Evolutionary conservation across 192 early-diverging fungal species (phyloP).

Genomic region (Mortierella alpina): DNA sequence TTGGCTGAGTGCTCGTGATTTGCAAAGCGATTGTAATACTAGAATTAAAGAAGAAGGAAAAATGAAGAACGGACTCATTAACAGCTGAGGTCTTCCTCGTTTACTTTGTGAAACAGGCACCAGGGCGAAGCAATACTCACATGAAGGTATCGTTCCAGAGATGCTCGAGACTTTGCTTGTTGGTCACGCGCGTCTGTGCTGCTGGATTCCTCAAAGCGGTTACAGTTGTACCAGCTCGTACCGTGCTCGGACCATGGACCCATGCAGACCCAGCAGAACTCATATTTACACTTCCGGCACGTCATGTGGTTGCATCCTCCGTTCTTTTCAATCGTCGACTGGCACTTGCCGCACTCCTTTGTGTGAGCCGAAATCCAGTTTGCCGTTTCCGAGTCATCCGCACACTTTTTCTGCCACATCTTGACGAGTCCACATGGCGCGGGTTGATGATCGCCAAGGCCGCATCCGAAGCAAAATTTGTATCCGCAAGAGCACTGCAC

Average conservation of each 20-base stretch:
- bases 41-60: background rate
- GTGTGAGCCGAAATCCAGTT: slow-evolving; percentile 97
- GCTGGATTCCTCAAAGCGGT: slow-evolving; percentile 93
- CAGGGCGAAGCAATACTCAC: slow-evolving; percentile 57
- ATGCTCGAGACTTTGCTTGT: slow-evolving; percentile 87
- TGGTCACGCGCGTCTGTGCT: slow-evolving; percentile 87
- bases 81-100: background rate
- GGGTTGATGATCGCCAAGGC: slow-evolving; percentile 86
- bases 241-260: slow-evolving; percentile 98
- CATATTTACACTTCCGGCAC: slow-evolving; percentile 95
- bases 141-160: slow-evolving; percentile 95
- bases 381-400: slow-evolving; percentile 97
- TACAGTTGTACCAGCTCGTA: slow-evolving; percentile 97
- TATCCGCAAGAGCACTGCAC: slow-evolving; percentile 86
- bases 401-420: slow-evolving; percentile 94
- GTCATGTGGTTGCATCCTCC: slow-evolving; percentile 99
- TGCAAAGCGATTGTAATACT: slow-evolving; percentile 97
- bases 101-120: too few species aligned
- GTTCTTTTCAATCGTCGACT: slow-evolving; percentile 98
- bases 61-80: background rate
- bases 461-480: slow-evolving; percentile 95
- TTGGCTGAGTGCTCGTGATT: slow-evolving; percentile 98
- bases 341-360: slow-evolving; percentile 96
- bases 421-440: slow-evolving; percentile 86
- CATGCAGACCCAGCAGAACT: slow-evolving; percentile 99